Evolutionary conservation across 805 yeast genomes (phyloP), one percentile per base, ranked within the genome.

Genomic region (Metschnikowia kofuensis): DNA sequence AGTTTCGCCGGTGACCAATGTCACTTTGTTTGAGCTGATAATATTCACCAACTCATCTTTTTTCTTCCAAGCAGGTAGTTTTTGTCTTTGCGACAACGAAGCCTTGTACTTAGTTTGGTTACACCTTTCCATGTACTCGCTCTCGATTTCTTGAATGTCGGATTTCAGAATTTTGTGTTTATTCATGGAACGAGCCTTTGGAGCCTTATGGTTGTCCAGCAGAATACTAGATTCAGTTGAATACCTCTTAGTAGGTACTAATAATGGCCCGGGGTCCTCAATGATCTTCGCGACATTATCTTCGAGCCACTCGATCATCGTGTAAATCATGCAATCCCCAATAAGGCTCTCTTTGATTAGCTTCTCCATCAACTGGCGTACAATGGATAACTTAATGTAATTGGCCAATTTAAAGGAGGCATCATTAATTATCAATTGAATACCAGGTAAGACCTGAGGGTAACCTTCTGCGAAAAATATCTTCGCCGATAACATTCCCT

Each of bases 1-100:
- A 0, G 98, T 92, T 64, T 94, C 99, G 64, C 98, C 99, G 2
- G 98, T 92, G 35, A 92, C 78, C 32, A 92, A 68, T 8, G 87
- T 82, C 5, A 89, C 86, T 53, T 80, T 80, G 60, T 87, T 79
- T 0, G 71, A 51, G 29, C 75, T 72, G 4, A 92, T 80, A 4
- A 82, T 68, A 0, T 77, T 58, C 1, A 87, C 75, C 36, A 92
- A 73, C 6, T 78, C 74, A 0, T 76, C 66, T 45, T 72, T 76
- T 61, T 84, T 86, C 12, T 70, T 64, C 96, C 96, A 92, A 0
- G 98, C 98, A 0, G 99, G 98, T 31, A 92, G 68, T 8, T 66
- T 64, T 9, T 76, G 55, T 56, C 98, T 77, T 10, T 68, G 63
- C 2, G 57, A 48, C 5, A 80, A 39, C 6, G 75, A 67, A 2